Percentiles rank a stretch among this genome's conserved stretches.
Evolutionary conservation across 805 yeast genomes (phyloP).

Genomic region (Kockiozyma suomiensis): DNA sequence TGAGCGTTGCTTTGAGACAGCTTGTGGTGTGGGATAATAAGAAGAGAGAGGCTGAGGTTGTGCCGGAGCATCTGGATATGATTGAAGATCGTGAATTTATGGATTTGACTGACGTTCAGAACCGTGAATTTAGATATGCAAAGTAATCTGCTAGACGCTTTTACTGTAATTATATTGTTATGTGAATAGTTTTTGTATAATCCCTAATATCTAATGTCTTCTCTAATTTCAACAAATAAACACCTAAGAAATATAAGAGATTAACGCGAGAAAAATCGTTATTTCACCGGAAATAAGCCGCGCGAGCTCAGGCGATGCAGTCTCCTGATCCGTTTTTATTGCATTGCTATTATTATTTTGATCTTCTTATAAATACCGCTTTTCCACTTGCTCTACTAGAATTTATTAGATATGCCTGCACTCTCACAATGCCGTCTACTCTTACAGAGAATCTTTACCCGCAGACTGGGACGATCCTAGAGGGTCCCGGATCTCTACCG

Average conservation of each 20-base stretch:
- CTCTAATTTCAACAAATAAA: not conserved
- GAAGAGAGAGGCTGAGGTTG: conserved; percentile 49
- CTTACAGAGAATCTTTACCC: not conserved
- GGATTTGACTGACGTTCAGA: conserved; percentile 58
- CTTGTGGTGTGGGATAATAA: conserved; percentile 49
- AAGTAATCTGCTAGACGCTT: not conserved
- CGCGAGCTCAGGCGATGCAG: too few relatives aligned
- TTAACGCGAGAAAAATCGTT: not conserved
- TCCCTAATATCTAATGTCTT: not conserved
- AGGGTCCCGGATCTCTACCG: not conserved
- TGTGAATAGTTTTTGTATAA: too few relatives aligned
- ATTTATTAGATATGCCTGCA: too few relatives aligned
- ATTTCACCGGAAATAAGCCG: not conserved
- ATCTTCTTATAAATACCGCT: too few relatives aligned
- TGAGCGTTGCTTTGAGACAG: conserved; percentile 46
- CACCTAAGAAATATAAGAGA: too few relatives aligned
- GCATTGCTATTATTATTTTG: too few relatives aligned
- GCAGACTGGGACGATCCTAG: not conserved
- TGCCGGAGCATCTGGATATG: conserved; percentile 21
- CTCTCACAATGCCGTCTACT: not conserved
- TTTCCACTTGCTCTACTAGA: too few relatives aligned
- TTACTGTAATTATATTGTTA: too few relatives aligned
- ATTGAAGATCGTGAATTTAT: conserved; percentile 50
- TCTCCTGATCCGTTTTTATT: too few relatives aligned
- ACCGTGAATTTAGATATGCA: conserved; percentile 54